Base-by-base conservation (phyloP, 257 asterid species). In the Plantago ovata region DNA sequence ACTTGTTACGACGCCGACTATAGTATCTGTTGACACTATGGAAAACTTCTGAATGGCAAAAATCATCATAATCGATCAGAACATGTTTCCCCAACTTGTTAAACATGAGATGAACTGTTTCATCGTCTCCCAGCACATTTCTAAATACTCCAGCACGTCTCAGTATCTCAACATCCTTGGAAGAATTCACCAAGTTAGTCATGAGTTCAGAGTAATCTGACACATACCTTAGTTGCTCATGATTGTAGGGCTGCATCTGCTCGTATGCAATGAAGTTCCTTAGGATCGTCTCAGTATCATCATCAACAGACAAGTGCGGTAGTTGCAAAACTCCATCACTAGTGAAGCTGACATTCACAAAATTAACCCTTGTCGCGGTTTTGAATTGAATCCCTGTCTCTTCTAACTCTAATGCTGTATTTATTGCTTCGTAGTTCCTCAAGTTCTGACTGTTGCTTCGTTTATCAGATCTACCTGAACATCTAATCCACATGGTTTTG, bases 191-290 rank as follows among this genome's bases (percentile, higher is more conserved):
- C 21, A 72, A 58, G 16, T 28, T n/a, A 19, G 60, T 49, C 49
- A 72, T 42, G 3, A 72, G 63, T 0, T 18, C 10, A n/a, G 12
- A 19, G 8, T 42, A 72, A 10, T 67, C 63, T 5, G 56, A 56
- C 38, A 67, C 63, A 57, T 40, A 39, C 32, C 32, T 20, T 8
- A n/a, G n/a, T 33, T 0, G 19, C 1, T 2, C 0, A 40, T 13
- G 4, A 38, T 44, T 14, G 3, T 9, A 2, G 1, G 16, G 44
- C 33, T 69, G 40, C 7, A 66, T 22, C 46, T 61, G 66, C 24
- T 66, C 69, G 1, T 41, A 61, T 9, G 72, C 72, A 16, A 72
- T 50, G 0, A 72, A 43, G 53, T 66, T 66, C 38, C 70, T 41
- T 0, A 72, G 48, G 49, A 67, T 3, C 0, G 41, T 42, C 40